Conservation (phyloP, 2,329 filamentous ascomycete species). For the Alternaria viburni region DNA sequence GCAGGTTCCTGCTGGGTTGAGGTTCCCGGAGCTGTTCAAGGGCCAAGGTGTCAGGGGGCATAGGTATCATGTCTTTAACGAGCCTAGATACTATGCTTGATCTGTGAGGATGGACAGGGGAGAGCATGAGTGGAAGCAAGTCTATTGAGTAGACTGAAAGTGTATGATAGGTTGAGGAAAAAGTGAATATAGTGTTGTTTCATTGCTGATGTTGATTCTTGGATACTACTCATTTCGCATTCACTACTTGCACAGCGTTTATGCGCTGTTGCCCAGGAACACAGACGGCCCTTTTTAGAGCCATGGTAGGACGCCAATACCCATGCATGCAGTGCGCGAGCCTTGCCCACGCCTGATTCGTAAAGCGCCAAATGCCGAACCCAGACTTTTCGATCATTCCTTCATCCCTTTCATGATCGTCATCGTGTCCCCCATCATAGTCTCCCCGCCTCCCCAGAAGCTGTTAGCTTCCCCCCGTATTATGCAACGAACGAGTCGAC, state of each 20-base stretch:
- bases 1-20: slow-evolving; percentile 75
- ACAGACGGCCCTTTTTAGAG: background rate
- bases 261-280: background rate
- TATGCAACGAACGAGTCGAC: background rate
- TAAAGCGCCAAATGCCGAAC: slow-evolving; percentile 2
- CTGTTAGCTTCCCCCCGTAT: background rate
- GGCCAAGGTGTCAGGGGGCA: slow-evolving; percentile 89
- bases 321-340: slow-evolving; percentile 5
- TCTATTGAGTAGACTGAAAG: background rate
- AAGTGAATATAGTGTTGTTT: background rate
- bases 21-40: slow-evolving; percentile 84
- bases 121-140: background rate
- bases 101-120: too few species aligned
- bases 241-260: background rate
- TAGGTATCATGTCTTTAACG: slow-evolving; percentile 92
- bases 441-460: slow-evolving; percentile 22
- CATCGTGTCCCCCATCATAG: background rate
- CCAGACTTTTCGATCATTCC: slow-evolving; percentile 4
- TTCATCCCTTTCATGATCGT: slow-evolving; percentile 4
- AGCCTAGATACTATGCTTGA: slow-evolving; percentile 53
- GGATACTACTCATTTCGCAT: background rate
- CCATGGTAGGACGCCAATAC: slow-evolving; percentile 1
- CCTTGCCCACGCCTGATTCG: slow-evolving; percentile 3
- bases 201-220: background rate
- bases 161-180: background rate